phyloP scores from a whole-genome alignment of 805 yeast species.

The Kluyveromyces wickerhamii region DNA sequence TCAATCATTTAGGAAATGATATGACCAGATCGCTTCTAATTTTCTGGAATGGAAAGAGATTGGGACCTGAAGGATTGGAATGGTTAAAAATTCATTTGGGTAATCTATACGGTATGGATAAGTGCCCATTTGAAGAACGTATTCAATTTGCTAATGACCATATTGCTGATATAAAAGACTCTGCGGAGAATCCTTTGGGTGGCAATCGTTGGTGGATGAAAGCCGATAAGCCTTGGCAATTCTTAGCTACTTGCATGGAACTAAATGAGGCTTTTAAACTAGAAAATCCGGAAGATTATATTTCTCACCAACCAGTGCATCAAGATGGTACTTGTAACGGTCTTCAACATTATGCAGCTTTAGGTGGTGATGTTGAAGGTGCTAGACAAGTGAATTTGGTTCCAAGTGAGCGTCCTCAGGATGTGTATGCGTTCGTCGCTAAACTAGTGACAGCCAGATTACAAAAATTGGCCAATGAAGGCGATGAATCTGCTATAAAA shows the following conservation, averaged over 20 bases:
- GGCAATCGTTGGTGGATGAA: constrained; percentile 57
- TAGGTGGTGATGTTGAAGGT: constrained; percentile 80
- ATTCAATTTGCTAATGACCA: constrained; percentile 50
- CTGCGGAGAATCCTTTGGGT: constrained; percentile 56
- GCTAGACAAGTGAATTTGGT: constrained; percentile 70
- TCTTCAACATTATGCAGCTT: constrained; percentile 77
- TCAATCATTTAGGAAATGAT: constrained; percentile 76
- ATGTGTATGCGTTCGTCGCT: constrained; percentile 69
- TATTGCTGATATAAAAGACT: constrained; percentile 43
- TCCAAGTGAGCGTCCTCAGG: constrained; percentile 68
- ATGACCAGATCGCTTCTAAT: constrained; percentile 61
- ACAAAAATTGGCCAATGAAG: constrained; percentile 44
- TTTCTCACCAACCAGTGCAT: constrained; percentile 72
- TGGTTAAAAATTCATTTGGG: constrained; percentile 76
- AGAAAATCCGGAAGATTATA: constrained; percentile 54
- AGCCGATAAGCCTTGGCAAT: constrained; percentile 84
- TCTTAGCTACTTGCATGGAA: constrained; percentile 62
- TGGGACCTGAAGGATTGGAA: constrained; percentile 55
- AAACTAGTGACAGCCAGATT: constrained; percentile 49
- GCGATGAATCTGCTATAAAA: constrained; percentile 42
- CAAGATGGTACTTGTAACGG: constrained; percentile 89
- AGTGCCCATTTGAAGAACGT: constrained; percentile 60
- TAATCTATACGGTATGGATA: constrained; percentile 68
- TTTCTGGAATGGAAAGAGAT: constrained; percentile 68
- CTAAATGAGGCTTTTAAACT: constrained; percentile 51